phyloP scores from a whole-genome alignment of 495 filamentous ascomycete genomes.

The Hypoxylon perforatum region DNA sequence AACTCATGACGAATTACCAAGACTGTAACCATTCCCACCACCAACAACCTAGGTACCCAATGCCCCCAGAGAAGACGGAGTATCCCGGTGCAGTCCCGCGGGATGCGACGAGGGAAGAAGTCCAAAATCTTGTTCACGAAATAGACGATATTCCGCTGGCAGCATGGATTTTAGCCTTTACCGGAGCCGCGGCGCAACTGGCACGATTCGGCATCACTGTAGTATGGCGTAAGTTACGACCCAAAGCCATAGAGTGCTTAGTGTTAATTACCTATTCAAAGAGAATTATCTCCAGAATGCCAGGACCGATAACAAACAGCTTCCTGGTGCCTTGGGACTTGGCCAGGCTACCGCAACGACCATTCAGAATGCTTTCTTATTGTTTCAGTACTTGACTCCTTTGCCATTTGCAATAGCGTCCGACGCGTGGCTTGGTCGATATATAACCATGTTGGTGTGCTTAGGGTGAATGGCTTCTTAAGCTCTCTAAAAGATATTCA shows the following conservation, averaged over 20 bases:
- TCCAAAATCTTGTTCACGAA: conserved; percentile 23
- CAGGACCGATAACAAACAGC: conserved; percentile 5
- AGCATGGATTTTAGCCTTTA: conserved; percentile 20
- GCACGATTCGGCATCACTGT: conserved; percentile 22
- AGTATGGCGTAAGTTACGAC: conserved; percentile 23
- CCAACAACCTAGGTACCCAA: too few species aligned
- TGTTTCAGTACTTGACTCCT: conserved; percentile 19
- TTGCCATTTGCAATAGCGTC: conserved; percentile 18
- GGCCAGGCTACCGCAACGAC: conserved; percentile 23
- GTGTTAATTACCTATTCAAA: not conserved
- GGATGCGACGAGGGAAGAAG: conserved; percentile 3
- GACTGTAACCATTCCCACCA: too few species aligned
- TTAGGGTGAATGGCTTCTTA: too few species aligned
- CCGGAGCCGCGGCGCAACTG: conserved; percentile 21
- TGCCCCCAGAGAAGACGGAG: too few species aligned
- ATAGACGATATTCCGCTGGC: conserved; percentile 14
- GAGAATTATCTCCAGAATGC: conserved; percentile 31
- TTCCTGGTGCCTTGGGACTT: conserved; percentile 24
- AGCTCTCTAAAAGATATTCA: too few species aligned
- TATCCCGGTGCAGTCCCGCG: too few species aligned
- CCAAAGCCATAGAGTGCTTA: too few species aligned
- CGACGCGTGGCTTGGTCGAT: conserved; percentile 30
- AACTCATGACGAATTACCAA: too few species aligned
- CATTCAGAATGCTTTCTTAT: conserved; percentile 16
- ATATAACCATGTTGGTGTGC: conserved; percentile 47